These are phyloP conservation scores for Ophiostoma piceae DNA, from an alignment of 2,329 filamentous ascomycete genomes.

Conservation along the genomic window DNA sequence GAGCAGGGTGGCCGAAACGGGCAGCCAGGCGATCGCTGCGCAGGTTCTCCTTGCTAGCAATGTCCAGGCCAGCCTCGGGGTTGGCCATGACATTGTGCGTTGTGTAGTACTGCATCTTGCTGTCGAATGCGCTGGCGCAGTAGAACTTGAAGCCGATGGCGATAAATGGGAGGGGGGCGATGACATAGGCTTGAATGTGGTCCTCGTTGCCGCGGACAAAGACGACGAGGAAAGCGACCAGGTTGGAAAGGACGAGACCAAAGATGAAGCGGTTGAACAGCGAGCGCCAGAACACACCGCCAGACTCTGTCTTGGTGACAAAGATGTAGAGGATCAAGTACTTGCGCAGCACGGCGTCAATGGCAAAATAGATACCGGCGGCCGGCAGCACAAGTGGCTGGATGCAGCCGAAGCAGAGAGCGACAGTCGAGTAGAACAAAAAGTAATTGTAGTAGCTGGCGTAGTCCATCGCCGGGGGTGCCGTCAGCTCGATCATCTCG, in stretches of 20 bases:
- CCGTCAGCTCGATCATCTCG: slow-evolving; percentile 86
- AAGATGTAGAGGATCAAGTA: slow-evolving; percentile 93
- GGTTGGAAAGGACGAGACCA: slow-evolving; percentile 68
- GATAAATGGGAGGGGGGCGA: slow-evolving; percentile 71
- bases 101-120: slow-evolving; percentile 74
- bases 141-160: slow-evolving; percentile 82
- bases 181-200: slow-evolving; percentile 58
- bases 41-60: slow-evolving; percentile 46
- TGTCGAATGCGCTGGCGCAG: slow-evolving; percentile 70
- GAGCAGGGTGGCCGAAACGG: slow-evolving; percentile 82
- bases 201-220: slow-evolving; percentile 61
- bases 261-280: slow-evolving; percentile 92
- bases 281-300: slow-evolving; percentile 85
- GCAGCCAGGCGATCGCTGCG: slow-evolving; percentile 66
- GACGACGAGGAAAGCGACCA: slow-evolving; percentile 70
- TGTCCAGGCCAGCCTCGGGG: slow-evolving; percentile 41
- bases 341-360: slow-evolving; percentile 90
- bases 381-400: slow-evolving; percentile 85
- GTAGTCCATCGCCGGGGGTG: slow-evolving; percentile 89
- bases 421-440: slow-evolving; percentile 86
- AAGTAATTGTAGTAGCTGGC: slow-evolving; percentile 98
- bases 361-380: slow-evolving; percentile 78
- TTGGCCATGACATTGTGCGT: slow-evolving; percentile 52
- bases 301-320: slow-evolving; percentile 93
- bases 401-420: slow-evolving; percentile 74